Percentiles rank a stretch among this genome's conserved stretches.
phyloP scores from a whole-genome alignment of 2,329 filamentous ascomycete species.

The Talaromyces pinophilus region DNA sequence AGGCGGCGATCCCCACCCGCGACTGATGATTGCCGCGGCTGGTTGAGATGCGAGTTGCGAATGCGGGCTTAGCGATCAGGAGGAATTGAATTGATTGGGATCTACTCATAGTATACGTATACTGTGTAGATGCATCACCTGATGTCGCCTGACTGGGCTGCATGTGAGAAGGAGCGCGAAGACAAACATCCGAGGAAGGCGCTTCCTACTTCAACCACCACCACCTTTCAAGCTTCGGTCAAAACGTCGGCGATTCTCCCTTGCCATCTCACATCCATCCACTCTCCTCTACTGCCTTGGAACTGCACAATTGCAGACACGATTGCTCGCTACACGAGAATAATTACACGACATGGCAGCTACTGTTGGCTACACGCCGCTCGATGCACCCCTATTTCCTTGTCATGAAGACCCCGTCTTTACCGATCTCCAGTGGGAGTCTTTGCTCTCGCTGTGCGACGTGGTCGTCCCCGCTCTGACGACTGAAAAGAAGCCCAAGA shows the following conservation, averaged over 20 bases:
- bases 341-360: background rate
- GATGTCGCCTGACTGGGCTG: background rate
- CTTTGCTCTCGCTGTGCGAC: slow-evolving; percentile 59
- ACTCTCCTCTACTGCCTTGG: background rate
- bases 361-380: slow-evolving; percentile 27
- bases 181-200: background rate
- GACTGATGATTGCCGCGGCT: background rate
- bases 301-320: too few species aligned
- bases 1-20: background rate
- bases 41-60: background rate
- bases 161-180: background rate
- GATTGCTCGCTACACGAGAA: background rate
- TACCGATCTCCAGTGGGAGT: slow-evolving; percentile 59
- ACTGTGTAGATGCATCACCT: background rate
- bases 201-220: background rate
- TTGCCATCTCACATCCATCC: background rate
- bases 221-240: background rate
- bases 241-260: background rate
- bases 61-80: background rate
- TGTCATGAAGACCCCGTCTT: slow-evolving; percentile 52
- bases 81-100: background rate
- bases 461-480: slow-evolving; percentile 58
- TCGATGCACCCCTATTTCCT: slow-evolving; percentile 51
- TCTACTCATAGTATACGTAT: too few species aligned
- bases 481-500: slow-evolving; percentile 39